Evolutionary conservation across 2,329 filamentous ascomycete species (phyloP).

Genomic region (Ophiocordyceps polyrhachis-furcata): DNA sequence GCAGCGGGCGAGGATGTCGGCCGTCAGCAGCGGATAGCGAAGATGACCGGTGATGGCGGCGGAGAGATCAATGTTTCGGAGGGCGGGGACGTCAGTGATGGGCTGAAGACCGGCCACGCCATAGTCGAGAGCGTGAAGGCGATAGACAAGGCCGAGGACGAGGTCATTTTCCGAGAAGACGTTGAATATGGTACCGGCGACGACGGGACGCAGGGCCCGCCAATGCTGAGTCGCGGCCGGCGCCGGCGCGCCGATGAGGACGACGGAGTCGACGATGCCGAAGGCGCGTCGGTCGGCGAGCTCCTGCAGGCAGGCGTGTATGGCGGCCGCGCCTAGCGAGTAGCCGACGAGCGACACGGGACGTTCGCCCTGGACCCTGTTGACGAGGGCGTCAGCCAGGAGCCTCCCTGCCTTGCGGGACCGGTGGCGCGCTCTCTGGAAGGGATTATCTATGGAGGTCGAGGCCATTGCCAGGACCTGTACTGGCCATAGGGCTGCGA

Average conservation of each 20-base stretch:
- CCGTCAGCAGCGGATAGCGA: slow-evolving; percentile 30
- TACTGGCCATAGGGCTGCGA: slow-evolving; percentile 52
- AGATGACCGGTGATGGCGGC: slow-evolving; percentile 33
- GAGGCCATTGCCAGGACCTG: slow-evolving; percentile 46
- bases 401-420: slow-evolving; percentile 66
- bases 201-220: slow-evolving; percentile 58
- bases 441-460: slow-evolving; percentile 57
- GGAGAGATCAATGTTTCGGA: slow-evolving; percentile 37
- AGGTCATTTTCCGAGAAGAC: slow-evolving; percentile 79
- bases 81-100: slow-evolving; percentile 45
- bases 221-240: slow-evolving; percentile 56
- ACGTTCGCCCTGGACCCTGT: slow-evolving; percentile 63
- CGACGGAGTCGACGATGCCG: slow-evolving; percentile 65
- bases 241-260: slow-evolving; percentile 65
- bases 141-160: slow-evolving; percentile 72
- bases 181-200: slow-evolving; percentile 69
- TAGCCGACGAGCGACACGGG: slow-evolving; percentile 69
- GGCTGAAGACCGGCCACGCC: slow-evolving; percentile 72
- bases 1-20: slow-evolving; percentile 31
- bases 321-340: slow-evolving; percentile 62
- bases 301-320: slow-evolving; percentile 62
- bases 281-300: slow-evolving; percentile 66
- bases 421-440: slow-evolving; percentile 55
- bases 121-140: slow-evolving; percentile 62
- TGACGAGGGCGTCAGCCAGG: slow-evolving; percentile 66